A percentile compares a stretch with the other conserved stretches of the same genome.
Evolutionary conservation across 2,329 filamentous ascomycete genomes (phyloP).

Genomic region (Emergomyces pasteurianus): DNA sequence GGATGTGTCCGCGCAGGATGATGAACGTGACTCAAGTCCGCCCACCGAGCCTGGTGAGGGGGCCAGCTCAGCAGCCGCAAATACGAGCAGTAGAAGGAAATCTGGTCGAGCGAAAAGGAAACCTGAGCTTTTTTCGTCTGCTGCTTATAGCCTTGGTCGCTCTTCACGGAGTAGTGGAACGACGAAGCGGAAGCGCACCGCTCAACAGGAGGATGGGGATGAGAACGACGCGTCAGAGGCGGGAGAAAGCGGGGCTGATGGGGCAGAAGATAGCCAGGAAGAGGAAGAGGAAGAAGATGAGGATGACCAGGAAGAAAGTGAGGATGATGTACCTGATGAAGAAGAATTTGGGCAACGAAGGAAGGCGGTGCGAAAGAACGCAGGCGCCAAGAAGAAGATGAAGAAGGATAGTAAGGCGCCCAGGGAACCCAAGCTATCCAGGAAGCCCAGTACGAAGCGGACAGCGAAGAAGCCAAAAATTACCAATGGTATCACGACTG

Average conservation of each 20-base stretch:
- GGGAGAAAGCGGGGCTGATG: constrained; percentile 21
- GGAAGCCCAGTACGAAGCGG: constrained; percentile 31
- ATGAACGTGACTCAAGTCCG: constrained; percentile 11
- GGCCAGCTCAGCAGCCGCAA: constrained; percentile 16
- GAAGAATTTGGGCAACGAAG: constrained; percentile 39
- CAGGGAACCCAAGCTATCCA: constrained; percentile 48
- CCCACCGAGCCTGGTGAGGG: constrained; percentile 9
- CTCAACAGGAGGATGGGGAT: constrained; percentile 19
- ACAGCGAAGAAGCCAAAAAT: constrained; percentile 46
- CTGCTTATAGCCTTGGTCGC: constrained; percentile 15
- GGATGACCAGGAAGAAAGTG: constrained; percentile 11
- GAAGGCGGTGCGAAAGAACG: constrained; percentile 31
- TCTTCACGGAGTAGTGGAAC: not conserved
- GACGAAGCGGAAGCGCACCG: constrained; percentile 40
- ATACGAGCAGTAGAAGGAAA: constrained; percentile 27
- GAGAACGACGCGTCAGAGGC: constrained; percentile 16
- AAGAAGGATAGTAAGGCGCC: constrained; percentile 27
- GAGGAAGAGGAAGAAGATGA: constrained; percentile 21
- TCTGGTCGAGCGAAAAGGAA: constrained; percentile 33
- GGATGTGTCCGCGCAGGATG: not conserved
- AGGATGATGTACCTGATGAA: constrained; percentile 24
- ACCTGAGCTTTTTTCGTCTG: constrained; percentile 29
- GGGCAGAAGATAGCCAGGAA: constrained; percentile 25
- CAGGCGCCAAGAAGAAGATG: constrained; percentile 22
- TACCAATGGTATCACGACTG: constrained; percentile 33